These are phyloP conservation scores for Pseudogymnoascus sp. DNA, from an alignment of 2,329 filamentous ascomycete species.

Conservation along the genomic window DNA sequence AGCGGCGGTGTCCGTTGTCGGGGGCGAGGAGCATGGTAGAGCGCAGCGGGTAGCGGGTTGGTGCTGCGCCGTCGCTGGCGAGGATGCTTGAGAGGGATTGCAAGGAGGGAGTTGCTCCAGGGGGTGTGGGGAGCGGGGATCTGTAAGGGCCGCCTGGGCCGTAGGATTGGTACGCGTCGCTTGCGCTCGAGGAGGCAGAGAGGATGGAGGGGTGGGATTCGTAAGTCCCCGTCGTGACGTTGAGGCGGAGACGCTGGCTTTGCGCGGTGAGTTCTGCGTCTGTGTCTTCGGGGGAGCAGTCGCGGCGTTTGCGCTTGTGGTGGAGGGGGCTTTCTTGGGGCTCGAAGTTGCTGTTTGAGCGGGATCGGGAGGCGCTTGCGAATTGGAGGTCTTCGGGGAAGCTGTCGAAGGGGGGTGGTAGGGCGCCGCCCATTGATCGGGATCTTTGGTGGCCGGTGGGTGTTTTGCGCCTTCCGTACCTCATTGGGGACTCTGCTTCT, in stretches of 20 bases:
- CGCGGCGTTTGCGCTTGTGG: background rate
- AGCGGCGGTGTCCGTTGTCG: background rate
- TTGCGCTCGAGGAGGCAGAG: background rate
- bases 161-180: background rate
- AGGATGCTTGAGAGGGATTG: background rate
- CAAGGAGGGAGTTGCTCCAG: background rate
- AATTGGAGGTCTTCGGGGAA: background rate
- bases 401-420: background rate
- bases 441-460: conserved; percentile 23
- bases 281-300: background rate
- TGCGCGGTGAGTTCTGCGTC: background rate
- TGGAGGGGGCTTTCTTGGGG: background rate
- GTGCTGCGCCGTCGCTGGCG: background rate
- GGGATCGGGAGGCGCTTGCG: background rate
- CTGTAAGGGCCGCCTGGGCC: background rate
- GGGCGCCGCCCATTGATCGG: conserved; percentile 23
- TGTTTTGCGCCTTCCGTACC: conserved; percentile 19
- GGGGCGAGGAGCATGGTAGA: background rate
- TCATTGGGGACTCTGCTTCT: conserved; percentile 24
- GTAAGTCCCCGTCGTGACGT: background rate
- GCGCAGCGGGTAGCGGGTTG: background rate
- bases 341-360: background rate
- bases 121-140: background rate
- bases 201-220: background rate
- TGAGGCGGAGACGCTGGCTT: background rate